Percentiles rank a stretch among this genome's conserved stretches.
Conservation (phyloP, 2,329 filamentous ascomycete species). For the Atkinsonella hypoxylon region DNA sequence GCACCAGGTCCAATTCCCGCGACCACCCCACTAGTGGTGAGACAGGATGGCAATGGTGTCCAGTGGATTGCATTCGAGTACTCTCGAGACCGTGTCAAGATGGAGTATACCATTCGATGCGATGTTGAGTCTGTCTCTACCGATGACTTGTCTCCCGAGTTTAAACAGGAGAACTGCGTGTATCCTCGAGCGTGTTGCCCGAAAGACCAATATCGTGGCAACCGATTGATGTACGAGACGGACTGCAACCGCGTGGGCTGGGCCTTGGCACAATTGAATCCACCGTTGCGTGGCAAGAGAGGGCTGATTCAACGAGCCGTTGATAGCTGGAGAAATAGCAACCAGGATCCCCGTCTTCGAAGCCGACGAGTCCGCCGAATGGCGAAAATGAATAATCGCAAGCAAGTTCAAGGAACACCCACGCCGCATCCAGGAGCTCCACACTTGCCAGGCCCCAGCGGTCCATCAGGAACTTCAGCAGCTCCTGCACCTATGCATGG, state of each 20-base stretch:
- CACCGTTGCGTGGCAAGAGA: slow-evolving; percentile 80
- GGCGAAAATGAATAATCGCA: slow-evolving; percentile 89
- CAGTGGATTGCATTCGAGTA: slow-evolving; percentile 99
- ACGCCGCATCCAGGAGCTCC: slow-evolving; percentile 41
- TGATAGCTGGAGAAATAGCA: slow-evolving; percentile 98
- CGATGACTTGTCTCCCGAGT: slow-evolving; percentile 71
- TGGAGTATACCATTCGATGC: slow-evolving; percentile 98
- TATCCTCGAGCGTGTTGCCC: slow-evolving; percentile 90
- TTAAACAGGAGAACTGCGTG: slow-evolving; percentile 97
- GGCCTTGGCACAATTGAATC: slow-evolving; percentile 88
- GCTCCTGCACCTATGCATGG: slow-evolving; percentile 50
- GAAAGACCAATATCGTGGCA: slow-evolving; percentile 94
- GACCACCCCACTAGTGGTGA: slow-evolving; percentile 85
- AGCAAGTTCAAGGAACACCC: slow-evolving; percentile 50
- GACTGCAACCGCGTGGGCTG: slow-evolving; percentile 99
- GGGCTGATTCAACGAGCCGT: slow-evolving; percentile 94
- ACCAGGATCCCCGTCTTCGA: slow-evolving; percentile 83
- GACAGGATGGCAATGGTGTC: slow-evolving; percentile 91
- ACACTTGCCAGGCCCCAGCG: slow-evolving; percentile 58
- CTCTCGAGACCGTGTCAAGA: slow-evolving; percentile 91
- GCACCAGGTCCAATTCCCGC: slow-evolving; percentile 94
- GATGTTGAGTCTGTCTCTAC: slow-evolving; percentile 95
- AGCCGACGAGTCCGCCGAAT: slow-evolving; percentile 86
- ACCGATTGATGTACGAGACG: slow-evolving; percentile 90
- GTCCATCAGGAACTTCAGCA: slow-evolving; percentile 51